These are phyloP conservation scores for Sordariomycetes sp. DNA, from an alignment of 2,329 filamentous ascomycete species.

Conservation along the genomic window DNA sequence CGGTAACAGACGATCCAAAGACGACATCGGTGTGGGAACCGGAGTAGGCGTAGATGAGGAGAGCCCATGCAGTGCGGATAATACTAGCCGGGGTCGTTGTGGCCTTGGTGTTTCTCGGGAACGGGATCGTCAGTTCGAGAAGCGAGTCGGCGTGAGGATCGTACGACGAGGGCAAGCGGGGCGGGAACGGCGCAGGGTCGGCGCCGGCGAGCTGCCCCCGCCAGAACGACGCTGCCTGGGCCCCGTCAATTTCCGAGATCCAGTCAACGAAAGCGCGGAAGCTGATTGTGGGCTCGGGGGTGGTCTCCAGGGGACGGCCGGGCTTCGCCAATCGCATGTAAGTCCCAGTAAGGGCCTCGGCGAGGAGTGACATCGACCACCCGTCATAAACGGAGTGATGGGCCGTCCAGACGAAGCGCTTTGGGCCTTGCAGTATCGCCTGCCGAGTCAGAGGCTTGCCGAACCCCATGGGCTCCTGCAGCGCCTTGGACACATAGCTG, in stretches of 20 bases:
- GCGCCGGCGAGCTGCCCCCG: conserved; percentile 31
- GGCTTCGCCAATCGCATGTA: conserved; percentile 12
- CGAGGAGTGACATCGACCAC: conserved; percentile 34
- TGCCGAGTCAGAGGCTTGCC: conserved; percentile 8
- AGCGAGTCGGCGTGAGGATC: conserved; percentile 33
- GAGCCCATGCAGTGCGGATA: conserved; percentile 15
- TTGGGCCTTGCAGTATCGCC: conserved; percentile 3
- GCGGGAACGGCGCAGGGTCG: conserved; percentile 31
- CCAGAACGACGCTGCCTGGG: conserved; percentile 33
- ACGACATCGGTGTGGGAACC: conserved; percentile 16
- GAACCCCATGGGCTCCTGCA: conserved; percentile 6
- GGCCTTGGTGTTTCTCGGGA: conserved; percentile 12
- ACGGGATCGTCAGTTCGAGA: conserved; percentile 37
- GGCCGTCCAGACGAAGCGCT: conserved; percentile 7
- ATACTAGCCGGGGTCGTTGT: conserved; percentile 35
- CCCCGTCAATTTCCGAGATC: background rate
- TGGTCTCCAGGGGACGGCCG: conserved; percentile 33
- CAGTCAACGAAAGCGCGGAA: conserved; percentile 20
- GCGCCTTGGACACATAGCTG: background rate
- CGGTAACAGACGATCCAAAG: conserved; percentile 16
- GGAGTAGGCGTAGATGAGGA: conserved; percentile 25
- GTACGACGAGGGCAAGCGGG: conserved; percentile 18
- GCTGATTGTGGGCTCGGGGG: conserved; percentile 23
- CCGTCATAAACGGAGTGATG: conserved; percentile 39
- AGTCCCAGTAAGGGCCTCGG: conserved; percentile 25